These are phyloP conservation scores for Hibiscus trionum DNA, from an alignment of 345 rosid genomes.

Conservation along the genomic window DNA sequence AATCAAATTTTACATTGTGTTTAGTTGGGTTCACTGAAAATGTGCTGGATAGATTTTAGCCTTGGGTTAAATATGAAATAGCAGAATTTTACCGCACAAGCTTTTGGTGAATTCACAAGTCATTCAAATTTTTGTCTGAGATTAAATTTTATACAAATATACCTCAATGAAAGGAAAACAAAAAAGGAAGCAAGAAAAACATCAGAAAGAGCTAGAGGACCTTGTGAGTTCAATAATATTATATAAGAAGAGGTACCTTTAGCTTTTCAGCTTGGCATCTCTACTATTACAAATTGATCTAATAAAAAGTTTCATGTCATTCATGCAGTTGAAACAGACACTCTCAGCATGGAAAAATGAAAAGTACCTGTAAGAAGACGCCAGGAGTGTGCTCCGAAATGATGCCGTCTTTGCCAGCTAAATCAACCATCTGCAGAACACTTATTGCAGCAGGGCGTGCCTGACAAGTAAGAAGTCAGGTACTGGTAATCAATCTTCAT, in stretches of 20 bases:
- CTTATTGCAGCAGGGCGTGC: slow-evolving; percentile 64
- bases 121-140: not conserved
- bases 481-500: slow-evolving; percentile 12
- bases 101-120: not conserved
- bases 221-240: not conserved
- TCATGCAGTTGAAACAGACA: not conserved
- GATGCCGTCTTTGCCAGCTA: slow-evolving; percentile 72
- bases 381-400: slow-evolving; percentile 80
- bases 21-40: not conserved
- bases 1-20: not conserved
- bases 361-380: slow-evolving; percentile 77
- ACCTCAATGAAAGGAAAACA: not conserved
- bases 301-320: not conserved
- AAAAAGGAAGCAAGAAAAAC: not conserved
- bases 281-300: not conserved
- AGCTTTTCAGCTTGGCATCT: not conserved
- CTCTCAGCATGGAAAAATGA: not conserved
- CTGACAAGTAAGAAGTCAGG: slow-evolving; percentile 33
- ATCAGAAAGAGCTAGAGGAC: not conserved
- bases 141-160: not conserved
- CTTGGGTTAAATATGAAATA: too few species aligned
- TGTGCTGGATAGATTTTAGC: not conserved
- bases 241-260: not conserved
- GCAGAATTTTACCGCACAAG: not conserved
- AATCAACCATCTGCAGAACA: slow-evolving; percentile 52